phyloP scores from a whole-genome alignment of 164 flowering plant genomes.

The Protea cynaroides region DNA sequence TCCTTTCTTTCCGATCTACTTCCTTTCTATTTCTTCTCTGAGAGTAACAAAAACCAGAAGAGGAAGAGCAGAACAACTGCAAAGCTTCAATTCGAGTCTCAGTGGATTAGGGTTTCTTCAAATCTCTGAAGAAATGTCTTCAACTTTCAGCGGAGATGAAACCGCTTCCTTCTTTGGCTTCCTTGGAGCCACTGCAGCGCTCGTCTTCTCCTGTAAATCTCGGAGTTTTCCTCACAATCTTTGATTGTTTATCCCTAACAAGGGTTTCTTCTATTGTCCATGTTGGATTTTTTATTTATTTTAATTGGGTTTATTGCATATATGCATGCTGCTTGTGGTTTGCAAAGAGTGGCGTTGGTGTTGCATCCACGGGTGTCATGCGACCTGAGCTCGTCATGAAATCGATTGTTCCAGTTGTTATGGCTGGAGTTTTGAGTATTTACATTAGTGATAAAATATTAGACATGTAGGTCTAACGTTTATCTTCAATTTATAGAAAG shows the following conservation, averaged over 20 bases:
- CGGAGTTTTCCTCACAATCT: too few species aligned
- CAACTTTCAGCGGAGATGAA: slow-evolving; percentile 56
- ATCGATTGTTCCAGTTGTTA: slow-evolving; percentile 55
- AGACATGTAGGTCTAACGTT: too few species aligned
- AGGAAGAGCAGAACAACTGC: not conserved
- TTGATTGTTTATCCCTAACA: not conserved
- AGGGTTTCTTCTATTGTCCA: not conserved
- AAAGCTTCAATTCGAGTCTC: not conserved
- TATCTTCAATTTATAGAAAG: too few species aligned
- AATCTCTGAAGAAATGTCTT: slow-evolving; percentile 14
- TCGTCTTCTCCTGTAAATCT: slow-evolving; percentile 62
- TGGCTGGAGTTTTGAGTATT: slow-evolving; percentile 59
- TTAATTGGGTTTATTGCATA: slow-evolving; percentile 20
- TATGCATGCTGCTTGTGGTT: slow-evolving; percentile 55
- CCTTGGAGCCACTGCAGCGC: slow-evolving; percentile 68
- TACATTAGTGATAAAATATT: too few species aligned
- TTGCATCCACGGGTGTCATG: slow-evolving; percentile 65
- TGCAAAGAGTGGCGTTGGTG: slow-evolving; percentile 57
- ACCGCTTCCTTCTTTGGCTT: slow-evolving; percentile 65
- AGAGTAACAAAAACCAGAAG: too few species aligned
- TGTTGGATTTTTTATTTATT: not conserved
- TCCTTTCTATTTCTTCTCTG: too few species aligned
- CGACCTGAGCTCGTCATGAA: slow-evolving; percentile 58
- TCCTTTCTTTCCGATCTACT: too few species aligned
- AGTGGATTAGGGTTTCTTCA: not conserved